A percentile compares a stretch with the other conserved stretches of the same genome.
Conservation (phyloP, 1,284 basidiomycete genomes). For the Cerioporus squamosus region DNA sequence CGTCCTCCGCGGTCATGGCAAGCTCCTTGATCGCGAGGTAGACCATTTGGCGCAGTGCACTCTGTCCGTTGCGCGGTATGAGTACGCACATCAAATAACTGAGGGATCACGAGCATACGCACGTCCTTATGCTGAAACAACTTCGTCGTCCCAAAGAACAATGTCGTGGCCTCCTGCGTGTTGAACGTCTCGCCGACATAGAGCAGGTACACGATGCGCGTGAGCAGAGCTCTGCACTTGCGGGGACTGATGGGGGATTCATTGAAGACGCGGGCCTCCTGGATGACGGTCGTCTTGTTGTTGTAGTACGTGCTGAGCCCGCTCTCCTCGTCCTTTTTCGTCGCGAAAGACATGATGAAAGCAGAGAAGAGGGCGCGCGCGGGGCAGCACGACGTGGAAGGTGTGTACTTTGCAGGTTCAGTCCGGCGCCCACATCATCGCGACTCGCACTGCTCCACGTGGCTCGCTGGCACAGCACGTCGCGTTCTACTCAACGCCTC, state of each 20-base stretch:
- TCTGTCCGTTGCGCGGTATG: constrained; percentile 50
- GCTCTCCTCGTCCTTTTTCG: constrained; percentile 93
- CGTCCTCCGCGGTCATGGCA: constrained; percentile 94
- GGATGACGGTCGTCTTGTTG: constrained; percentile 95
- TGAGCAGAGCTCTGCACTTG: constrained; percentile 96
- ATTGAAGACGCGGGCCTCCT: constrained; percentile 99
- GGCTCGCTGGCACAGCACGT: not conserved
- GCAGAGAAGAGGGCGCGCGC: constrained; percentile 14
- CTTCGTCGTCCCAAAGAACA: constrained; percentile 99
- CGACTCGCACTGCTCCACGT: constrained; percentile 21
- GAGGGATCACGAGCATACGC: constrained; percentile 42
- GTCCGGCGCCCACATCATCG: constrained; percentile 21
- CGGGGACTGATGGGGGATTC: constrained; percentile 97
- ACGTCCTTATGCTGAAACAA: constrained; percentile 99
- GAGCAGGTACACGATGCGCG: constrained; percentile 94
- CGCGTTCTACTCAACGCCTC: not conserved
- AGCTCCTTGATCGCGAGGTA: constrained; percentile 99
- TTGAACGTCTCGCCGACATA: constrained; percentile 96
- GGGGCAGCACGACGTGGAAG: constrained; percentile 24
- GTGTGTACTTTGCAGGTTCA: constrained; percentile 5
- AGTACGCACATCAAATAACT: constrained; percentile 5
- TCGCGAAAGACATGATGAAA: constrained; percentile 71
- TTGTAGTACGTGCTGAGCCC: constrained; percentile 88
- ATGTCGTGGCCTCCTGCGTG: constrained; percentile 94
- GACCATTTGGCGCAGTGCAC: constrained; percentile 96